Base-by-base conservation (phyloP, 2,329 filamentous ascomycete genomes). In the Ophiostoma ips region DNA sequence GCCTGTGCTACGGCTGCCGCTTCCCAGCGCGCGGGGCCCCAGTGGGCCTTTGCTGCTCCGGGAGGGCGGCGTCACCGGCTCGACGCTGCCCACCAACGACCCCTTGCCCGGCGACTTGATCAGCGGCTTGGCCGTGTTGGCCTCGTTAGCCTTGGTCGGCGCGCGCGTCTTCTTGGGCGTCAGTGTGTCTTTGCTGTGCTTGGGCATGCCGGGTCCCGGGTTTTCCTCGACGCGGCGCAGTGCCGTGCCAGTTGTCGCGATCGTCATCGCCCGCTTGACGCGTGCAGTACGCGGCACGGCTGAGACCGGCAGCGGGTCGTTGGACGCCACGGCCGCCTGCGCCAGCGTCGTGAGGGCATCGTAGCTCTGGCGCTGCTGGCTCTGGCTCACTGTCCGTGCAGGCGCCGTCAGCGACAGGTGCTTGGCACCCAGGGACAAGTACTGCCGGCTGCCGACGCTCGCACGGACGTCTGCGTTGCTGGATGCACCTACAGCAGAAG, bases 391-490 rank as follows among this genome's bases (percentile, higher is more conserved):
- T 52, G 40, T 51, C 43, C 33, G 48, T n/a, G 33, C n/a, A n/a
- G n/a, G n/a, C n/a, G 36, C 49, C 35, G 34, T 19, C 43, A 50
- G 18, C 18, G 46, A 51, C 28, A 35, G 28, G 36, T 34, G 49
- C 37, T 47, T 48, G 46, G 35, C 31, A 10, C 55, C 55, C 7
- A 56, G 49, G 9, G 55, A 37, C 35, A 55, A 46, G 49, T 56
- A 56, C 50, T 55, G 51, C 11, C 51, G 52, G 46, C 52, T 56
- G 45, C 55, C 52, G 24, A 52, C 31, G 41, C 24, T 30, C 34
- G 40, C 8, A 7, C 40, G 40, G 8, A 15, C 15, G 40, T 9
- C 49, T 51, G 33, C 16, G 37, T 28, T 8, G 24, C n/a, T n/a
- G n/a, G n/a, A n/a, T n/a, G 24, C 24, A 28, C 8, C 41, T 44